Conservation (phyloP, 75 land plant genomes). For the Cryptomeria japonica region DNA sequence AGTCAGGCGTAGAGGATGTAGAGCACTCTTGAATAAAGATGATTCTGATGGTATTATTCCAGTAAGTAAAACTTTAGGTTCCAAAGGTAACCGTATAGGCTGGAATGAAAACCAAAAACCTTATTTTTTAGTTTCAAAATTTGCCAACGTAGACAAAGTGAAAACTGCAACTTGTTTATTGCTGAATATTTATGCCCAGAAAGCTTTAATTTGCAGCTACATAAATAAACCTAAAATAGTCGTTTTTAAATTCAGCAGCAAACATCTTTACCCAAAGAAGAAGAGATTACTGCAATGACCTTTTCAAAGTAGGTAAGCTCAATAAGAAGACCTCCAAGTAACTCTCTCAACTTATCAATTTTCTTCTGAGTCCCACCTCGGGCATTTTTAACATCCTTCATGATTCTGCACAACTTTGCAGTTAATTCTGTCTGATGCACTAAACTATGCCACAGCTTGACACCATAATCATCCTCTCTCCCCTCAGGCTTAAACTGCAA, state of each 20-base stretch:
- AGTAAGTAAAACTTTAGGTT: constrained; percentile 72
- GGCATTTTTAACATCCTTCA: constrained; percentile 92
- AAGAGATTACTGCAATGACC: constrained; percentile 32
- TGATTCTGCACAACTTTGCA: constrained; percentile 85
- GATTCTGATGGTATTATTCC: constrained; percentile 93
- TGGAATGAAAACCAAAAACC: constrained; percentile 23
- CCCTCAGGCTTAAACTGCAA: constrained; percentile 7
- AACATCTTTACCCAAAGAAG: background rate
- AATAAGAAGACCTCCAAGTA: constrained; percentile 89
- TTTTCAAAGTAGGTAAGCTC: constrained; percentile 95
- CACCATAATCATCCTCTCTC: constrained; percentile 67
- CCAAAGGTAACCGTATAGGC: constrained; percentile 90
- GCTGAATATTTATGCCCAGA: background rate
- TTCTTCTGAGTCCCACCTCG: constrained; percentile 93
- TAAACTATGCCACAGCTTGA: constrained; percentile 84
- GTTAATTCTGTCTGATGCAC: constrained; percentile 87
- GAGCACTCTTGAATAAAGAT: constrained; percentile 84
- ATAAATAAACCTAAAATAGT: background rate
- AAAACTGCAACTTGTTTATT: background rate
- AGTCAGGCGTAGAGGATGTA: constrained; percentile 86
- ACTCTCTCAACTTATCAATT: constrained; percentile 85
- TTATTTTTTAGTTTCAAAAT: background rate
- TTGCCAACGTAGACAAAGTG: background rate
- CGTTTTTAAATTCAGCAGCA: background rate
- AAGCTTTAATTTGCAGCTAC: background rate